Evolutionary conservation across 2,329 filamentous ascomycete species (phyloP), one percentile per base, ranked within the genome.

Genomic region (Akanthomyces uredinophilus): DNA sequence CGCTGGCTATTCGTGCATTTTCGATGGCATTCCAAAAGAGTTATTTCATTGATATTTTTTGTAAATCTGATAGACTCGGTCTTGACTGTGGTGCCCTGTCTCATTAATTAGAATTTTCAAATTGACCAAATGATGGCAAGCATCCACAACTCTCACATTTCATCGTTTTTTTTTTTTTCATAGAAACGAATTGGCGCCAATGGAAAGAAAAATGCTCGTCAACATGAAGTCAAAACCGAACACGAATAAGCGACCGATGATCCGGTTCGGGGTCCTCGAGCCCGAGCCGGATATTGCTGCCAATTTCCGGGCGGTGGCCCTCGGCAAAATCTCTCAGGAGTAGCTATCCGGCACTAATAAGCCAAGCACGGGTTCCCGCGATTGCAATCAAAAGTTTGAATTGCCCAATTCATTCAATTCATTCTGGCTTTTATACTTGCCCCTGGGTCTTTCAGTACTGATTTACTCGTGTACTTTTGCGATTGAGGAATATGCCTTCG

Each of bases 301-400:
- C 13, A 64, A 55, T 32, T 61, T 49, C 68, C 67, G 68, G 69
- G 71, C 71, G 71, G 71, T 72, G 67, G 66, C 62, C 5, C 10
- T 20, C 47, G 70, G 70, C 71, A 72, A 64, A 67, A 66, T 51
- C n/a, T 29, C 6, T 39, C 47, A 60, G 58, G 58, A 54, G 58
- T 39, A 29, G n/a, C 18, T 16, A n/a, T n/a, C 8, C 18, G 5
- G 27, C 27, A 52, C 50, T 52, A 52, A 37, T 39, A 52, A 24
- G 32, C 50, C 8, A 32, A 6, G n/a, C n/a, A n/a, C n/a, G n/a
- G 8, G 24, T 29, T 20, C 20, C 32, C 11, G 50, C 29, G 32
- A 35, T 35, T 3, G 49, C 50, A 24, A 18, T 20, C 32, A 5
- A 16, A 24, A 18, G 18, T 4, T 39, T 49, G 37, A 7, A 5